Evolutionary conservation across 371 early-diverging fungal genomes (phyloP).

Genomic region (Lichtheimia ramosa): DNA sequence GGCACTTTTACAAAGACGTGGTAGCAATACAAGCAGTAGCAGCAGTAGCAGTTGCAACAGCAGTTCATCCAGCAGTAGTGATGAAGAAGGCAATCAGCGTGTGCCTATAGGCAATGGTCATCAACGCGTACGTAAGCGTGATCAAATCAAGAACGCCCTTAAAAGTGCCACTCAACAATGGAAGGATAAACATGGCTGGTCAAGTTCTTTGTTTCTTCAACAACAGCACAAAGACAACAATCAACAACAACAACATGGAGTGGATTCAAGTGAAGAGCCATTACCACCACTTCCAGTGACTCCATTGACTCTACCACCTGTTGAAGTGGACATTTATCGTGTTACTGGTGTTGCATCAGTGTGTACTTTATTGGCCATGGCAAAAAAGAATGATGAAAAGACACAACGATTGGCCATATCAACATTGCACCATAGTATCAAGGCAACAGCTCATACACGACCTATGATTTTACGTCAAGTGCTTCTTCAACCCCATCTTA

Average conservation of each 20-base stretch:
- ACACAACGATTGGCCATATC: conserved; percentile 31
- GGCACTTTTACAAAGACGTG: background rate
- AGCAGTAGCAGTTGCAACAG: conserved; percentile 13
- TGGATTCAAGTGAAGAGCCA: background rate
- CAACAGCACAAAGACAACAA: background rate
- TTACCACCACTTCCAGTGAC: conserved; percentile 3
- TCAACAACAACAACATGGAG: background rate
- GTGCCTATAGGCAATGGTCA: conserved; percentile 1
- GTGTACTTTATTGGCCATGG: conserved; percentile 31
- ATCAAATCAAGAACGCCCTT: conserved; percentile 28
- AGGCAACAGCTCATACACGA: conserved; percentile 12
- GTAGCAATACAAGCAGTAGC: conserved; percentile 8
- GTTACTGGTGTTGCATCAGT: conserved; percentile 43
- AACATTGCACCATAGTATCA: conserved; percentile 29
- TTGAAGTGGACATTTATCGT: conserved; percentile 31
- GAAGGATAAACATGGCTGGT: conserved; percentile 38
- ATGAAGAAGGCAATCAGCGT: conserved; percentile 9
- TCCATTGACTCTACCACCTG: conserved; percentile 16
- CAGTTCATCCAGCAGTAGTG: conserved; percentile 20
- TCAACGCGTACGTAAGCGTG: conserved; percentile 23
- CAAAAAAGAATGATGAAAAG: background rate
- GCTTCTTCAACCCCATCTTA: conserved; percentile 13
- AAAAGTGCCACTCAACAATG: conserved; percentile 33
- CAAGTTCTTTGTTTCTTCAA: conserved; percentile 7
- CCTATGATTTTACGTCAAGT: conserved; percentile 27